These are phyloP conservation scores for Colletotrichum scovillei DNA, from an alignment of 2,329 filamentous ascomycete species.

Conservation along the genomic window DNA sequence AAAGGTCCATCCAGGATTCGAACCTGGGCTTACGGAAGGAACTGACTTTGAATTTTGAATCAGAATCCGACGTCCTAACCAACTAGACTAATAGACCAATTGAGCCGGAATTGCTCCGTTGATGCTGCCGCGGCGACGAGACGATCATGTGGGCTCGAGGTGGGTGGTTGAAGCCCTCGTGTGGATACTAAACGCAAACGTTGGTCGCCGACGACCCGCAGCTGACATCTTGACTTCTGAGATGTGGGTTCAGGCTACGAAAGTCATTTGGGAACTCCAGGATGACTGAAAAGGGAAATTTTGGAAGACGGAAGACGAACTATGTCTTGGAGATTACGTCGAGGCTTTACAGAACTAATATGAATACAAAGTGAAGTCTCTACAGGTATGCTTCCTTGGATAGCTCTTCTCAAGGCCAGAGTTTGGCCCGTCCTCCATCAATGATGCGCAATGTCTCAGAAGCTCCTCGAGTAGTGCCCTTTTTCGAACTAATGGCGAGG, in stretches of 20 bases:
- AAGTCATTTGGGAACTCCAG: too few species aligned
- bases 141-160: not conserved
- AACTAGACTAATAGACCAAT: slow-evolving; percentile 30
- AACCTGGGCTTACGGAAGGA: slow-evolving; percentile 28
- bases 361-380: too few species aligned
- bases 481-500: not conserved
- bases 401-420: not conserved
- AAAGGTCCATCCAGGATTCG: slow-evolving; percentile 26
- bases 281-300: rapidly evolving
- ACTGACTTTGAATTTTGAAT: not conserved
- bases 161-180: not conserved
- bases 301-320: too few species aligned
- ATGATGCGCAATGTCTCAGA: not conserved
- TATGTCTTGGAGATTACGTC: too few species aligned
- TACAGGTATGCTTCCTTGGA: not conserved
- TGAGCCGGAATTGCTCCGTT: rapidly evolving
- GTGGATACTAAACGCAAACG: not conserved
- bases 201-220: not conserved
- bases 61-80: slow-evolving; percentile 32
- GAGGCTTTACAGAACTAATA: too few species aligned
- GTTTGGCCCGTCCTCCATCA: not conserved
- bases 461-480: not conserved
- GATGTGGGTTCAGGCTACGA: not conserved
- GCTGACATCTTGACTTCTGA: not conserved
- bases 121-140: rapidly evolving